Conservation (phyloP, 345 rosid genomes). For the Diplotaxis tenuifolia region DNA sequence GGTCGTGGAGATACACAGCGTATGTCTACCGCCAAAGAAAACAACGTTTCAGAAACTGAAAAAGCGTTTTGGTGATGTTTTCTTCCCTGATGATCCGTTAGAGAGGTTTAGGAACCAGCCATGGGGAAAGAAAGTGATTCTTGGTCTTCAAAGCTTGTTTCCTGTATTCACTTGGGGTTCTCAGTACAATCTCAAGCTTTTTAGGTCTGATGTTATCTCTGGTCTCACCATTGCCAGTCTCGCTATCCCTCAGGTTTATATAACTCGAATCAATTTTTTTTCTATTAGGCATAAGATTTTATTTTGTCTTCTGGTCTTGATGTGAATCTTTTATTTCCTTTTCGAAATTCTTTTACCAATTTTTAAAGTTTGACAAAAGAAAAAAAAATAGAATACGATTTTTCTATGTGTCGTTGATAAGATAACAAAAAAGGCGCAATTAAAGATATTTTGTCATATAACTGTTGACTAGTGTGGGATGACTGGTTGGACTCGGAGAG, state of each 20-base stretch:
- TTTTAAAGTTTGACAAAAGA: not conserved
- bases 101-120: slow-evolving; percentile 76
- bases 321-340: not conserved
- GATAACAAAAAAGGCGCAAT: not conserved
- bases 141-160: slow-evolving; percentile 67
- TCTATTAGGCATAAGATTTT: not conserved
- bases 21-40: slow-evolving; percentile 67
- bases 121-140: slow-evolving; percentile 48
- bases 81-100: slow-evolving; percentile 97
- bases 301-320: not conserved
- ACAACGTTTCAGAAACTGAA: slow-evolving; percentile 65
- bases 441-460: slow-evolving; percentile 22
- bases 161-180: slow-evolving; percentile 87
- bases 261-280: not conserved
- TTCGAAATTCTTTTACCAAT: not conserved
- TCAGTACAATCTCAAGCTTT: slow-evolving; percentile 52
- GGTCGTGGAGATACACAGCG: slow-evolving; percentile 57
- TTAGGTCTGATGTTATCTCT: slow-evolving; percentile 84
- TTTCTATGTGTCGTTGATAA: not conserved
- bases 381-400: not conserved
- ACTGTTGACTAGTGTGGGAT: slow-evolving; percentile 13
- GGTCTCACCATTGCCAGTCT: slow-evolving; percentile 99
- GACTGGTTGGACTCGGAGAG: slow-evolving; percentile 20
- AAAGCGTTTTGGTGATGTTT: slow-evolving; percentile 60
- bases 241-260: slow-evolving; percentile 91